A percentile compares a stretch with the other conserved stretches of the same genome.
Evolutionary conservation across 208 protist genomes (phyloP).

Genomic region (Acanthamoeba quina): DNA sequence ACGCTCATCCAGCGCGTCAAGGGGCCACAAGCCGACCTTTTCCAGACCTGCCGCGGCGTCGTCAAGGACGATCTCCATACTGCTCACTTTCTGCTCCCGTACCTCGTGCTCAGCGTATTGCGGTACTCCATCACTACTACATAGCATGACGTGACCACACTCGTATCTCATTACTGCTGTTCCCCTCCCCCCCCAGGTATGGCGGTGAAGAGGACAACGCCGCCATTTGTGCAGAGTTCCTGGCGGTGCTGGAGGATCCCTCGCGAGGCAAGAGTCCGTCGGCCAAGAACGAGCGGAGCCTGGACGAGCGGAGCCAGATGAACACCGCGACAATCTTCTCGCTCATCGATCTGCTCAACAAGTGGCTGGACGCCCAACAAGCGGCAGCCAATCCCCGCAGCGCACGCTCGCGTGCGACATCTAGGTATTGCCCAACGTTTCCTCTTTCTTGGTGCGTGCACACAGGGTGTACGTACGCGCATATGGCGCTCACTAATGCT

Average conservation of each 20-base stretch:
- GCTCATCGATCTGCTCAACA: conserved; percentile 24
- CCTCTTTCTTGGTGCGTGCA: no score
- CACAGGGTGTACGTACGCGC: no score
- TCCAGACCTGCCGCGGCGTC: conserved; percentile 80
- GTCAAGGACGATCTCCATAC: conserved; percentile 82
- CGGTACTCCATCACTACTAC: not conserved
- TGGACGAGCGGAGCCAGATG: conserved; percentile 60
- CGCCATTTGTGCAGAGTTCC: not conserved
- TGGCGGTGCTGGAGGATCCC: conserved; percentile 36
- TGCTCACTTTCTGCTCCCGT: conserved; percentile 80
- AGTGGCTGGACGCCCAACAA: conserved; percentile 38
- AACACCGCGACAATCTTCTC: conserved; percentile 47
- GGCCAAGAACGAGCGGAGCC: conserved; percentile 43
- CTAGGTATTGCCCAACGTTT: not conserved
- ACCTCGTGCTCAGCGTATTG: conserved; percentile 79
- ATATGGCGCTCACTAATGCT: not conserved
- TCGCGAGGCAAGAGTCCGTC: conserved; percentile 7
- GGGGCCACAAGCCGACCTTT: conserved; percentile 73
- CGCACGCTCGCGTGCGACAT: not conserved
- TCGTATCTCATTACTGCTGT: not conserved
- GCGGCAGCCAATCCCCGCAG: conserved; percentile 3
- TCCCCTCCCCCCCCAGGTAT: not conserved
- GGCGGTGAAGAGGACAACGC: not conserved
- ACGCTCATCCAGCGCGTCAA: conserved; percentile 57
- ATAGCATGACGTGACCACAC: not conserved